These are phyloP conservation scores for Chlamydomonas reinhardtii DNA, from an alignment of 163 green algal genomes.

Conservation along the genomic window DNA sequence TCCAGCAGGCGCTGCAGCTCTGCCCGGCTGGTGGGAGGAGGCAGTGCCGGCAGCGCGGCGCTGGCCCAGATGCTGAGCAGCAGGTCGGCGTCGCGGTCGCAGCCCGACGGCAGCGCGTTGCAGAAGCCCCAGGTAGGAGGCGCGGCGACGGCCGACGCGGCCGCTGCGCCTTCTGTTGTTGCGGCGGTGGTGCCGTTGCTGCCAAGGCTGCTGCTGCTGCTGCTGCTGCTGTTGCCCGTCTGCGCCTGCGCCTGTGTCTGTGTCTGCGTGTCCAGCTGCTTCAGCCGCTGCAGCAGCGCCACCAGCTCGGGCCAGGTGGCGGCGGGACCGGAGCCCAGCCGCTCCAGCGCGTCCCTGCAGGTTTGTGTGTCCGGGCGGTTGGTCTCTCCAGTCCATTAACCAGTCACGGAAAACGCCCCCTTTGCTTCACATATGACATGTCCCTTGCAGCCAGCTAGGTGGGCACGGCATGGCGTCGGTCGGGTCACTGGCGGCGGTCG, in stretches of 20 bases:
- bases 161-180: not conserved
- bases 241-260: no score
- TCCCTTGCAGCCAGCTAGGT: no score
- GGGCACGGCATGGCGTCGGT: no score
- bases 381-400: not conserved
- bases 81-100: slow-evolving; percentile 21
- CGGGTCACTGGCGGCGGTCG: no score
- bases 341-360: slow-evolving; percentile 9
- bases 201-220: not conserved
- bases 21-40: not conserved
- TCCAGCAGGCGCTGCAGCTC: slow-evolving; percentile 12
- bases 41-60: not conserved
- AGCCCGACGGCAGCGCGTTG: slow-evolving; percentile 12
- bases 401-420: no score
- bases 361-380: not conserved
- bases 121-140: slow-evolving; percentile 2
- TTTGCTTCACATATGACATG: no score
- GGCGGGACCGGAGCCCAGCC: not conserved
- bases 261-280: slow-evolving; percentile 1
- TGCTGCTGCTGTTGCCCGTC: not conserved
- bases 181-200: not conserved
- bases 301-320: slow-evolving; percentile 24
- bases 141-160: not conserved
- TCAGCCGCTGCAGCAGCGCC: not conserved
- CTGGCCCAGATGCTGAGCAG: slow-evolving; percentile 29